Evolutionary conservation across 345 rosid genomes (phyloP).

Genomic region (Brassica juncea): DNA sequence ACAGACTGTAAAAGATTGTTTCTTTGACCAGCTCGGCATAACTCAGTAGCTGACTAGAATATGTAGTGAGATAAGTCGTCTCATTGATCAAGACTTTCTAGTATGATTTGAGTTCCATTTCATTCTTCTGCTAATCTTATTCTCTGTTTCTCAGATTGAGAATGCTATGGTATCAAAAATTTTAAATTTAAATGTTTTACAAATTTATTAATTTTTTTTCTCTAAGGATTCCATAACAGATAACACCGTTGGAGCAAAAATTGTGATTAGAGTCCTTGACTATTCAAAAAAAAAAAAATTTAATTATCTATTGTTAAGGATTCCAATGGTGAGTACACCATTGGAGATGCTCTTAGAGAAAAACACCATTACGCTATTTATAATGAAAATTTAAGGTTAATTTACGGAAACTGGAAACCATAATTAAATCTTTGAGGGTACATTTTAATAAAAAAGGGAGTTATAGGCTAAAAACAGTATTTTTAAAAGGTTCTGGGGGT

Average conservation of each 20-base stretch:
- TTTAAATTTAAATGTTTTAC: too few relatives aligned
- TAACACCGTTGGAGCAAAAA: too few relatives aligned
- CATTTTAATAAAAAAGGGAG: neutral
- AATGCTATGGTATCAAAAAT: too few relatives aligned
- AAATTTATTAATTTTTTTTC: too few relatives aligned
- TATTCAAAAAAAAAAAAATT: too few relatives aligned
- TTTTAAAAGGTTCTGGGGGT: neutral
- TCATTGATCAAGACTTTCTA: conserved; percentile 10
- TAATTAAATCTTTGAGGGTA: neutral
- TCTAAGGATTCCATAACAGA: too few relatives aligned
- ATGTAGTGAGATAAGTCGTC: neutral
- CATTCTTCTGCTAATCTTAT: neutral
- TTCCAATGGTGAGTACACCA: too few relatives aligned
- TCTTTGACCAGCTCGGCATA: conserved; percentile 1
- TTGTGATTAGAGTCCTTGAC: too few relatives aligned
- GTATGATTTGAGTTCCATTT: conserved; percentile 6
- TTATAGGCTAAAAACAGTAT: neutral
- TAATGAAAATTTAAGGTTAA: neutral
- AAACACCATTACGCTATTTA: too few relatives aligned
- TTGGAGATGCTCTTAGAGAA: too few relatives aligned
- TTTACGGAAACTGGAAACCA: neutral
- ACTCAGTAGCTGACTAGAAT: conserved; percentile 9
- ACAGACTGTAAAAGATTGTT: neutral
- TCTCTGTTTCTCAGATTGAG: too few relatives aligned
- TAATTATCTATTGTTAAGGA: too few relatives aligned